A percentile compares a stretch with the other conserved stretches of the same genome.
Evolutionary conservation across 139 green algal species (phyloP).

Genomic region (Deuterostichococcus epilithicus): DNA sequence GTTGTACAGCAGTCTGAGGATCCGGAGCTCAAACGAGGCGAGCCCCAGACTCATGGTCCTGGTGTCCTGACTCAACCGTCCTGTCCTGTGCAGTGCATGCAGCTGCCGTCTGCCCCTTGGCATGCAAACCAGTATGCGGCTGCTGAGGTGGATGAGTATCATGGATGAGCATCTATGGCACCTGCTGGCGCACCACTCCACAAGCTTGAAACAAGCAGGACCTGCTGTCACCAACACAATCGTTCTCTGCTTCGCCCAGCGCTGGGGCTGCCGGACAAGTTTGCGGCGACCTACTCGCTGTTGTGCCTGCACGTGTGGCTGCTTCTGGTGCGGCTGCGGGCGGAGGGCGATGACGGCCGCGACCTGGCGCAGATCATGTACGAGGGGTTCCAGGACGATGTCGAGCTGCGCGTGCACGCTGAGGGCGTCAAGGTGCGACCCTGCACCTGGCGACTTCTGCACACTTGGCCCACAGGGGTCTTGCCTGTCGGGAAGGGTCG

Average conservation of each 20-base stretch:
- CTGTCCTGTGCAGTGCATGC: background rate
- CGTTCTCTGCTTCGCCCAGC: conserved; percentile 18
- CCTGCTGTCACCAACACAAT: background rate
- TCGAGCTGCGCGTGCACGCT: conserved; percentile 41
- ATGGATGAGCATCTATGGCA: background rate
- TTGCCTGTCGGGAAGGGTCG: no score
- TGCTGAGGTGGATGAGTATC: background rate
- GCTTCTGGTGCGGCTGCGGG: conserved; percentile 47
- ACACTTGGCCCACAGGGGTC: no score
- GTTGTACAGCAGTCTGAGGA: conserved; percentile 13
- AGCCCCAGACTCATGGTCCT: background rate
- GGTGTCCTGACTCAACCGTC: background rate
- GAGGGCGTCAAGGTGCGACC: conserved; percentile 57
- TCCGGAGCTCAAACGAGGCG: conserved; percentile 13
- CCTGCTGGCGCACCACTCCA: background rate
- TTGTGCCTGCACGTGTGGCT: conserved; percentile 63
- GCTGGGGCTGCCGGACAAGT: conserved; percentile 32
- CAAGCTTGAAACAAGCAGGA: background rate
- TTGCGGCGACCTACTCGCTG: conserved; percentile 42
- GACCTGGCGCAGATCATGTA: conserved; percentile 53
- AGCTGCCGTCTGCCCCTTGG: background rate
- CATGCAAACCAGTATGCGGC: background rate
- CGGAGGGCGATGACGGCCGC: conserved; percentile 43
- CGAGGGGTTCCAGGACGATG: conserved; percentile 54
- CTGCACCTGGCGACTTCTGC: no score